Base-by-base conservation (phyloP, 768 basidiomycete species). In the Pleurotus salmoneostramineus region DNA sequence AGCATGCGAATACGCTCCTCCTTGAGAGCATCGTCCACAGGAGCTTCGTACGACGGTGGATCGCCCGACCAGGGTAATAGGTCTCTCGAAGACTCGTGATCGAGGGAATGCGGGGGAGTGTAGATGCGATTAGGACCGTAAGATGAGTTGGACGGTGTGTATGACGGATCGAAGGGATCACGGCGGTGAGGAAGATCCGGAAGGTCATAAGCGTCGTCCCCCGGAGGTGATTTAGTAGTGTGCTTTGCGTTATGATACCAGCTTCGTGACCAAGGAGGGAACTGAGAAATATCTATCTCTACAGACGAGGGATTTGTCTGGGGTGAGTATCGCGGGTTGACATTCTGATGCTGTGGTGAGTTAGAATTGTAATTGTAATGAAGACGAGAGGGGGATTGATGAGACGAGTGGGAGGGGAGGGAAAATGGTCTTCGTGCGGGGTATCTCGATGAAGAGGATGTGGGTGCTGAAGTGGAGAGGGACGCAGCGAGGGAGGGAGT, bases 1-100 rank as follows among this genome's bases (percentile, higher is more conserved):
- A 90, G 76, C 85, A 88, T 88, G 5, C 85, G 80, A 62, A 88
- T 75, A 14, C 87, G 77, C 62, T 88, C 87, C 67, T 85, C 83
- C 66, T 87, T 89, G 33, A 82, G 71, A n/a, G 75, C 68, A 1
- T 78, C 68, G 57, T 83, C 77, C 3, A 87, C 62, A 0, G 71
- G 68, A 0, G 70, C 67, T 15, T 72, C 74, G 57, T 75, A 74
- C 17, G 78, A 76, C 10, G 77, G 75, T 1, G 75, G 76, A 50
- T 83, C 80, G 48, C 66, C 70, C 56, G 72, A 74, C 84, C 85
- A 88, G 0, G 83, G 83, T 7, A 85, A 71, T 2, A 79, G 61
- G 37, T 77, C 72, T 6, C 78, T 68, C n/a, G 69, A 68, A 12
- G 80, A 79, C 5, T 72, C 71, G 62, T 76, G 72, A 10, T 68